Evolutionary conservation across 163 green algal genomes (phyloP), one percentile per base, ranked within the genome.

Genomic region (Scenedesmus sp.): DNA sequence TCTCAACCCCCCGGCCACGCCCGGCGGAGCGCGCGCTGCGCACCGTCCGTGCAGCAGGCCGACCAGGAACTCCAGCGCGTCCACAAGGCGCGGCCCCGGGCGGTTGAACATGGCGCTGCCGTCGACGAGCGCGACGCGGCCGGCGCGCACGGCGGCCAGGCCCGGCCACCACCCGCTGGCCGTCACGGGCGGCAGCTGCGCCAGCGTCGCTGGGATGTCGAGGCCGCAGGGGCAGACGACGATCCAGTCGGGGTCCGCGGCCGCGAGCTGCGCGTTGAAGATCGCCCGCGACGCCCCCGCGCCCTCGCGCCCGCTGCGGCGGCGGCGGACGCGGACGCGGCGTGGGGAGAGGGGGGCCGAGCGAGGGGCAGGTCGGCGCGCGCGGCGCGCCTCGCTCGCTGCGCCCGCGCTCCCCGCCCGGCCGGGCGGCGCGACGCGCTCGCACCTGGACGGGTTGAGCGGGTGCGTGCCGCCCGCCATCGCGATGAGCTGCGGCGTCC

Each of bases 401-500:
- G n/a, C n/a, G n/a, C n/a, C n/a, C n/a, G n/a, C n/a, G n/a, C n/a
- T n/a, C n/a, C n/a, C n/a, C n/a, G n/a, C n/a, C n/a, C n/a, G n/a
- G n/a, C n/a, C n/a, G n/a, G n/a, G n/a, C n/a, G n/a, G n/a, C n/a
- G n/a, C n/a, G n/a, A n/a, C n/a, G n/a, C n/a, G n/a, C n/a, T n/a
- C 62, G 62, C n/a, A 70, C 84, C 63, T 86, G n/a, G 77, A 58
- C 26, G 82, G 88, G 75, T 97, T 97, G 6, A 97, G 58, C 4
- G 91, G 87, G 80, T 97, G 93, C 29, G 54, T n/a, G 20, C 86
- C 93, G 3, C 94, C 94, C 4, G 93, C 94, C 91, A 97, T 91
- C 9, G 89, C 60, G 14, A 98, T 91, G n/a, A 98, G 84, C 87
- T 95, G 86, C 2, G 94, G 94, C 14, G 94, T 98, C 94, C 94